phyloP scores from a whole-genome alignment of 352 stramenopile genomes.

The Phytophthora fragariae region DNA sequence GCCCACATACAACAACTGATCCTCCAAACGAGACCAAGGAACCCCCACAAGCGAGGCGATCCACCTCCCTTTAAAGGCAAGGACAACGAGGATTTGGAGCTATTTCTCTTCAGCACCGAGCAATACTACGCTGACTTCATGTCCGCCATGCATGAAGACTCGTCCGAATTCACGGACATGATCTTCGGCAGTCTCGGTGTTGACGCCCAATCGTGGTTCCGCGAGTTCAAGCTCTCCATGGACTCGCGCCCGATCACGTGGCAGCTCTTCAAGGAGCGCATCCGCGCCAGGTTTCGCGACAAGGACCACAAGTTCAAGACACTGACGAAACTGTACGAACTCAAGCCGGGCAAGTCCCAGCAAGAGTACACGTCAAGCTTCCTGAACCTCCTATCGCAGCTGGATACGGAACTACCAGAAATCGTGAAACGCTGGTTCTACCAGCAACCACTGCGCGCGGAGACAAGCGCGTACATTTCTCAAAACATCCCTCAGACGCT shows the following conservation, averaged over 20 bases:
- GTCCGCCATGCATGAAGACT: not conserved
- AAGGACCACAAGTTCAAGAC: conserved; percentile 25
- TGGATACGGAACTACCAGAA: not conserved
- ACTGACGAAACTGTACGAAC: conserved; percentile 11
- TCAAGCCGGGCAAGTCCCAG: conserved; percentile 10
- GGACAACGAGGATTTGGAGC: conserved; percentile 20
- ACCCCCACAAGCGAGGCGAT: not conserved
- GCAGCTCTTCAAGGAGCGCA: conserved; percentile 14
- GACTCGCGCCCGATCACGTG: not conserved
- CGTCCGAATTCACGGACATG: conserved; percentile 8
- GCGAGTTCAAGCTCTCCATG: conserved; percentile 15
- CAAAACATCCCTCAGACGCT: not conserved
- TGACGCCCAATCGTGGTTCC: conserved; percentile 16
- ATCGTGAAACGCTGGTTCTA: not conserved
- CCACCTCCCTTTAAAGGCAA: conserved; percentile 19
- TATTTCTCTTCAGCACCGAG: conserved; percentile 23
- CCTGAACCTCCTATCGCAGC: conserved; percentile 5
- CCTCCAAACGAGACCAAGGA: not conserved
- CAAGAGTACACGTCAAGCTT: conserved; percentile 16
- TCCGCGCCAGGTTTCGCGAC: conserved; percentile 10
- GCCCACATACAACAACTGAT: conserved; percentile 17
- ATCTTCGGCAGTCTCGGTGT: conserved; percentile 15
- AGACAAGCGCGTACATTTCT: not conserved
- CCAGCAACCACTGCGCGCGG: not conserved
- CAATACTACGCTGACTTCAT: conserved; percentile 11